Evolutionary conservation across 306 rosid species (phyloP).

Genomic region (Arachis stenosperma): DNA sequence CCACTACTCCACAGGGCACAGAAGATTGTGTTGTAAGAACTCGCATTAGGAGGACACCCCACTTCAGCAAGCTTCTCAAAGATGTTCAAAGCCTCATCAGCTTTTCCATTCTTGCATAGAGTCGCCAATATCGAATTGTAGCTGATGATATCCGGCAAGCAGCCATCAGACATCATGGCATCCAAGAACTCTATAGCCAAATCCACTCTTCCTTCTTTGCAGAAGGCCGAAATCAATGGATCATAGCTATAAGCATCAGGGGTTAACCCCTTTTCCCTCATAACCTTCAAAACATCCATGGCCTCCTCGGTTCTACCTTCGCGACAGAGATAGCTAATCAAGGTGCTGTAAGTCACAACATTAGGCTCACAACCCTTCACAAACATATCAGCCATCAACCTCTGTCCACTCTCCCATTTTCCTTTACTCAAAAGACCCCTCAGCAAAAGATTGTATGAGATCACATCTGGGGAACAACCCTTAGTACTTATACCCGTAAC

Average conservation of each 20-base stretch:
- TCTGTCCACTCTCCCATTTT: slow-evolving; percentile 71
- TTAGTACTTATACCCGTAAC: slow-evolving; percentile 49
- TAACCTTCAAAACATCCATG: slow-evolving; percentile 61
- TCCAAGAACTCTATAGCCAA: slow-evolving; percentile 69
- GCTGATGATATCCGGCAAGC: slow-evolving; percentile 77
- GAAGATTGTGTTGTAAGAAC: slow-evolving; percentile 85
- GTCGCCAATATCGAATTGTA: slow-evolving; percentile 79
- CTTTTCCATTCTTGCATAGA: slow-evolving; percentile 70
- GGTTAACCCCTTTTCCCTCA: slow-evolving; percentile 77
- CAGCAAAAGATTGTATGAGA: slow-evolving; percentile 66
- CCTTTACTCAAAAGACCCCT: slow-evolving; percentile 64
- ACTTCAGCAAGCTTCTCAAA: slow-evolving; percentile 70
- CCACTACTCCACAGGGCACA: slow-evolving; percentile 79
- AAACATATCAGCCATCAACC: slow-evolving; percentile 60
- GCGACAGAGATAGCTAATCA: slow-evolving; percentile 69
- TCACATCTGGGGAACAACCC: slow-evolving; percentile 68
- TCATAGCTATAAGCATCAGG: slow-evolving; percentile 83
- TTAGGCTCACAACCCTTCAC: slow-evolving; percentile 68
- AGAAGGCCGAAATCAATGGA: slow-evolving; percentile 75
- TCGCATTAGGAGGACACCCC: slow-evolving; percentile 82
- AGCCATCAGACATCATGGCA: slow-evolving; percentile 75
- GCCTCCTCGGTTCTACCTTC: slow-evolving; percentile 73
- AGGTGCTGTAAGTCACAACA: slow-evolving; percentile 66
- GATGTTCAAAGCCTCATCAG: slow-evolving; percentile 67
- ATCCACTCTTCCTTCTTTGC: slow-evolving; percentile 72